Evolutionary conservation across 345 rosid species (phyloP).

Genomic region (Salix caprea): DNA sequence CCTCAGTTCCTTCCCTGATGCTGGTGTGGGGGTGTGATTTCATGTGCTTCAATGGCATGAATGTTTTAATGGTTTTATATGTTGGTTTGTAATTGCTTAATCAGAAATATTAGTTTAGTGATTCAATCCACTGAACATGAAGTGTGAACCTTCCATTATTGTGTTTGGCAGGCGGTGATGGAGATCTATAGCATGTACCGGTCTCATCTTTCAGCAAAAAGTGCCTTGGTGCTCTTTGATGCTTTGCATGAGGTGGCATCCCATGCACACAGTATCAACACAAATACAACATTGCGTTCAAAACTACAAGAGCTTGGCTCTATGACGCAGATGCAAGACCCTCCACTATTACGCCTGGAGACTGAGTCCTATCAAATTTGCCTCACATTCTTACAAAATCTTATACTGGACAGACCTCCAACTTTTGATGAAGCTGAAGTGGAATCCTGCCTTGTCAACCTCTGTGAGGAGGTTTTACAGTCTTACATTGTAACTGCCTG

Average conservation of each 20-base stretch:
- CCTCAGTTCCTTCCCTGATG: not conserved
- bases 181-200: conserved; percentile 90
- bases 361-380: conserved; percentile 94
- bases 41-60: not conserved
- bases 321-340: conserved; percentile 96
- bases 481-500: conserved; percentile 57
- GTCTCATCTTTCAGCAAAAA: conserved; percentile 63
- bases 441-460: conserved; percentile 63
- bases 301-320: conserved; percentile 79
- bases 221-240: conserved; percentile 64
- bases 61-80: not conserved
- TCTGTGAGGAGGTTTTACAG: conserved; percentile 68
- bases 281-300: conserved; percentile 46
- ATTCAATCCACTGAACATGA: not conserved
- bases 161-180: conserved; percentile 75
- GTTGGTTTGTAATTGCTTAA: not conserved
- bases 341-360: conserved; percentile 87
- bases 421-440: conserved; percentile 48
- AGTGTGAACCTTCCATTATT: conserved; percentile 5
- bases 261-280: conserved; percentile 77
- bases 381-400: conserved; percentile 83
- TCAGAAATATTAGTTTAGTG: not conserved
- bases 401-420: conserved; percentile 53
- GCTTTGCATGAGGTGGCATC: conserved; percentile 80
- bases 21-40: not conserved